Base-by-base conservation (phyloP, 306 rosid species). In the Rosa multiflora region DNA sequence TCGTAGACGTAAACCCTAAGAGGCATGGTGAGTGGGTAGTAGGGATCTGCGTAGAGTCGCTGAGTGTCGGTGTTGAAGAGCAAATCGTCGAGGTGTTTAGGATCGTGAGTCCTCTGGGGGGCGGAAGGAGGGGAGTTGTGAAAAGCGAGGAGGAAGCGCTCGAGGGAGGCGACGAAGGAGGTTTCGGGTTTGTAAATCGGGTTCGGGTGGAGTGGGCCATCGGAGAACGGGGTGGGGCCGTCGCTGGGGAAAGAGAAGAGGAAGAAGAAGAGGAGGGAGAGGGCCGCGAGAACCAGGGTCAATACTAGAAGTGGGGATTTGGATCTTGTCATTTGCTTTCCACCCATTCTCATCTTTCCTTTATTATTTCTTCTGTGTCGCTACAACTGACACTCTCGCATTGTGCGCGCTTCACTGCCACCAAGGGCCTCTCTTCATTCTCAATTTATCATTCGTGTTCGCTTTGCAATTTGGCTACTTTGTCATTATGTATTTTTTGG, bases 1-100 rank as follows among this genome's bases (percentile, higher is more conserved):
- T 89, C 82, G 77, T 94, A 94, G 21, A 94, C 99, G 78, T 91
- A 94, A 85, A 94, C 92, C 85, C 87, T 84, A 76, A 94, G 77
- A 1, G 97, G 95, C 46, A 85, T 71, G 5, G 61, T 48, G 11
- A 87, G 6, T 0, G 94, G 94, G 59, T 79, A 92, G 66, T 72
- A 84, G 0, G 92, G 95, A 80, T 91, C 91, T 6, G 85, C 79
- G 35, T 85, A 47, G 64, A 88, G 74, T 73, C 88, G 56, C 55
- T 62, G 76, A 13, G 21, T 32, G 64, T 89, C 88, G 68, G 78
- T 10, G 26, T 20, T 21, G 35, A 53, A 85, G 14, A 88, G 4
- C 17, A 86, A 83, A 17, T 81, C 69, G 77, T 92, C 97, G 42
- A 92, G 88, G 5, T 78, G 79, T 4, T 23, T 26, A 14, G 83